phyloP scores from a whole-genome alignment of 2,329 filamentous ascomycete species.

The Botrytis tulipae region DNA sequence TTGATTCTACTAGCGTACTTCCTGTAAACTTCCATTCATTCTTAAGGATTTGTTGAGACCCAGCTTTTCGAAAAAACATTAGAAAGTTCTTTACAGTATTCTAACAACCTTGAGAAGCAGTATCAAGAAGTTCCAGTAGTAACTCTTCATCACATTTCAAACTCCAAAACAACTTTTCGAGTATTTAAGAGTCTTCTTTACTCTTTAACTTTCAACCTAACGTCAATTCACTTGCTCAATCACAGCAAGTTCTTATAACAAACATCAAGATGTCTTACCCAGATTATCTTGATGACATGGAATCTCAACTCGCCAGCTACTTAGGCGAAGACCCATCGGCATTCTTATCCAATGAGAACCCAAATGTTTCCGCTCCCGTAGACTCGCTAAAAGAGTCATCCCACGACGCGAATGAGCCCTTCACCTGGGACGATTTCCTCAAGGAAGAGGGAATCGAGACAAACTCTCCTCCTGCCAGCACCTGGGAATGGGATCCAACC shows the following conservation, averaged over 20 bases:
- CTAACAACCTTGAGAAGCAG: too few relatives aligned
- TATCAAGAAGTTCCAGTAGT: too few relatives aligned
- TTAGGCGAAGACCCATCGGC: background rate
- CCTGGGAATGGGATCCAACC: background rate
- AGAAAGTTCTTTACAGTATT: background rate
- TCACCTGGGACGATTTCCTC: background rate
- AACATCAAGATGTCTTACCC: background rate
- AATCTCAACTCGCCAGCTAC: background rate
- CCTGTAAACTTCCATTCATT: background rate
- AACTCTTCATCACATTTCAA: too few relatives aligned
- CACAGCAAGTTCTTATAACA: background rate
- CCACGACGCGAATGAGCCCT: rapidly evolving
- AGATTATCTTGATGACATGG: background rate
- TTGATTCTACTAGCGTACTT: background rate
- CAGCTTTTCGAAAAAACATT: background rate
- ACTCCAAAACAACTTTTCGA: background rate
- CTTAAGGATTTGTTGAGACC: background rate
- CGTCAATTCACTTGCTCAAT: rapidly evolving
- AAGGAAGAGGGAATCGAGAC: background rate
- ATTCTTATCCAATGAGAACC: background rate
- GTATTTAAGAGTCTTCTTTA: background rate
- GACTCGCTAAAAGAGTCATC: background rate
- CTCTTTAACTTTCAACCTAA: background rate
- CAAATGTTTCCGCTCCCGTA: too few relatives aligned
- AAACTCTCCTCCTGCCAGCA: background rate